These are phyloP conservation scores for Phytophthora sp. DNA, from an alignment of 352 stramenopile genomes.

Conservation along the genomic window DNA sequence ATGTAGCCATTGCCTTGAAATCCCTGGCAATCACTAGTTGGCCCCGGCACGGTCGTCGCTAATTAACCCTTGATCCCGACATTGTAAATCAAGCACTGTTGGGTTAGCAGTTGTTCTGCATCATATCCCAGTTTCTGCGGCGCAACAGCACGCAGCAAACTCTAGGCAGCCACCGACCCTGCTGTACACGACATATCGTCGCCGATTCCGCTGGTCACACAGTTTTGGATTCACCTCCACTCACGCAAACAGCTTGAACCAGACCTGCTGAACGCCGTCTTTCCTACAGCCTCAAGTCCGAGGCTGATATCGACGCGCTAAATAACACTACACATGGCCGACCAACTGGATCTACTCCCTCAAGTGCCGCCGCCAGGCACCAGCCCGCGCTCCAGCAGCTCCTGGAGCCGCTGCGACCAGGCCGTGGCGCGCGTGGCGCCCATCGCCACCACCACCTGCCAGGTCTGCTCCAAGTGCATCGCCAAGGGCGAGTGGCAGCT, in stretches of 20 bases:
- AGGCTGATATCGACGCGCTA: too few species aligned
- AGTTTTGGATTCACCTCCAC: slow-evolving; percentile 27
- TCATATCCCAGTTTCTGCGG: too few species aligned
- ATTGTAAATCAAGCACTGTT: not conserved
- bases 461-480: slow-evolving; percentile 71
- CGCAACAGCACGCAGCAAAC: too few species aligned
- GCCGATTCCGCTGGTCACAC: too few species aligned
- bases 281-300: too few species aligned
- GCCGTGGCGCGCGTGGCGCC: slow-evolving; percentile 75
- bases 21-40: too few species aligned
- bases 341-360: slow-evolving; percentile 48
- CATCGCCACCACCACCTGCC: slow-evolving; percentile 79
- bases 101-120: too few species aligned
- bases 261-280: not conserved
- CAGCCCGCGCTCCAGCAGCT: slow-evolving; percentile 53
- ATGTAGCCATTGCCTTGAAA: not conserved
- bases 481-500: slow-evolving; percentile 71
- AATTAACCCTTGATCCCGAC: too few species aligned
- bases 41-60: not conserved
- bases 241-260: slow-evolving; percentile 9
- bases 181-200: too few species aligned
- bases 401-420: slow-evolving; percentile 83
- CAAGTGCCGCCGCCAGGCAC: slow-evolving; percentile 30
- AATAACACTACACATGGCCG: slow-evolving; percentile 31
- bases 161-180: too few species aligned